phyloP scores from a whole-genome alignment of 2,329 filamentous ascomycete species.

The Alternaria arborescens region DNA sequence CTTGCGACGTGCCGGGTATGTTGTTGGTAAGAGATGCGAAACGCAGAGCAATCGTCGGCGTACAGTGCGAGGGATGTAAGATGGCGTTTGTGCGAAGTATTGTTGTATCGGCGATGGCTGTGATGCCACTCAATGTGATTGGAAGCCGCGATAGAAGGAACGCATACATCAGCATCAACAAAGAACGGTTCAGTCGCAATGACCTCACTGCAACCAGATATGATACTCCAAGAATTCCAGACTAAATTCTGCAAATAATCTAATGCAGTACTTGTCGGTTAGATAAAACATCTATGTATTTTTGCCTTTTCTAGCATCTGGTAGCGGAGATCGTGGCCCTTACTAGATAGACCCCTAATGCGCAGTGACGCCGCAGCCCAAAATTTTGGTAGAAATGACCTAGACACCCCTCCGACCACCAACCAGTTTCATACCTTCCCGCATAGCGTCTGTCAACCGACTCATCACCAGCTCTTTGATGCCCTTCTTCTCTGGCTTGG shows the following conservation, averaged over 20 bases:
- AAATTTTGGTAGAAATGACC: not conserved
- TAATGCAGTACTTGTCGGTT: not conserved
- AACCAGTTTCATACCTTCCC: conserved; percentile 45
- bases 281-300: not conserved
- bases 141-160: not conserved
- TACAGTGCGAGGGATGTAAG: not conserved
- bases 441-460: conserved; percentile 44
- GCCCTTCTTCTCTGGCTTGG: conserved; percentile 42
- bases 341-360: not conserved
- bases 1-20: not conserved
- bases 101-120: not conserved
- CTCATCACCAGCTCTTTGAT: conserved; percentile 38
- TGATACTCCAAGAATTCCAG: not conserved
- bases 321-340: not conserved
- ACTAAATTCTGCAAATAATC: not conserved
- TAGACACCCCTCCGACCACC: conserved; percentile 44
- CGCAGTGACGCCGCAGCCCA: not conserved
- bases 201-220: not conserved
- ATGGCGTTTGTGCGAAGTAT: not conserved
- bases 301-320: not conserved
- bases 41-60: not conserved
- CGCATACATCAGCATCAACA: not conserved
- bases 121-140: conserved; percentile 6
- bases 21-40: not conserved
- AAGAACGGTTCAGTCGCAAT: not conserved